Conservation (phyloP, 257 asterid species). For the Solanum bulbocastanum region DNA sequence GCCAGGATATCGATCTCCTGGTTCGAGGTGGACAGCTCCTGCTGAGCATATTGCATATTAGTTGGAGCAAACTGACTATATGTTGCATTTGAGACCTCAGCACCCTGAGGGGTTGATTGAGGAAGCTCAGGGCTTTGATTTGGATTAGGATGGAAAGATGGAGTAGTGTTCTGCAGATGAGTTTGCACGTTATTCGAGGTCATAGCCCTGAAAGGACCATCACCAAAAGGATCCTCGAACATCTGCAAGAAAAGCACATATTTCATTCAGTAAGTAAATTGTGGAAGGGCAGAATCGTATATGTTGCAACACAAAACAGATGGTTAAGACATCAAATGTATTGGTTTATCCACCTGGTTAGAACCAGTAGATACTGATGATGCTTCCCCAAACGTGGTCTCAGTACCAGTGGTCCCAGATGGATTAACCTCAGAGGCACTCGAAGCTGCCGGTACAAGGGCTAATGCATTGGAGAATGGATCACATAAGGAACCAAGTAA, state of each 20-base stretch:
- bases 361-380: slow-evolving; percentile 28
- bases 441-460: slow-evolving; percentile 55
- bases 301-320: neutral
- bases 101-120: slow-evolving; percentile 28
- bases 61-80: slow-evolving; percentile 26
- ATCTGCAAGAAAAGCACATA: slow-evolving; percentile 39
- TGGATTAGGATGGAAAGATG: slow-evolving; percentile 31
- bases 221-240: slow-evolving; percentile 93
- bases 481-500: slow-evolving; percentile 67
- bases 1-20: slow-evolving; percentile 80
- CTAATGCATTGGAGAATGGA: slow-evolving; percentile 47
- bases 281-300: neutral
- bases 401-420: slow-evolving; percentile 32
- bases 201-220: slow-evolving; percentile 78
- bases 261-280: neutral
- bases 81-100: slow-evolving; percentile 25
- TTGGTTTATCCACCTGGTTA: slow-evolving; percentile 37
- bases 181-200: slow-evolving; percentile 27
- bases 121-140: slow-evolving; percentile 27
- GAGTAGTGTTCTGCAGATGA: slow-evolving; percentile 24
- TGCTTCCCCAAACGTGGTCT: slow-evolving; percentile 28
- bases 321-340: neutral
- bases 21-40: slow-evolving; percentile 33
- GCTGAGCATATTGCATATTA: slow-evolving; percentile 30
- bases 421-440: slow-evolving; percentile 36